A percentile compares a stretch with the other conserved stretches of the same genome.
These are phyloP conservation scores for Brassica carinata DNA, from an alignment of 345 rosid species.

Conservation along the genomic window DNA sequence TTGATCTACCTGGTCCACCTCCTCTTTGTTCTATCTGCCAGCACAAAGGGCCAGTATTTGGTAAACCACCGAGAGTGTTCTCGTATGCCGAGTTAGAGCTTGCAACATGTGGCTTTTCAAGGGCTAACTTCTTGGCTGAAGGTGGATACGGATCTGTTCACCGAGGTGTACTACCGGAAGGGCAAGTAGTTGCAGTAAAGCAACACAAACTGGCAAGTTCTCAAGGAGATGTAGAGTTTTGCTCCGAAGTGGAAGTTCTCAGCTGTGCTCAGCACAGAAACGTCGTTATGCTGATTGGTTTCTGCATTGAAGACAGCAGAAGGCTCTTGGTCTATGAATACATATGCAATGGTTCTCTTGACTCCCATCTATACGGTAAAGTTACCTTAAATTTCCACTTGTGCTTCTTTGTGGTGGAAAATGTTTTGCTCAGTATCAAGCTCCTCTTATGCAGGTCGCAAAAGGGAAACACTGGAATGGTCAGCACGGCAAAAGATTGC, in stretches of 20 bases:
- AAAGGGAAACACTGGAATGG: slow-evolving; percentile 77
- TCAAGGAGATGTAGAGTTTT: slow-evolving; percentile 97
- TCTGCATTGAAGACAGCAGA: slow-evolving; percentile 92
- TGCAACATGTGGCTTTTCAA: slow-evolving; percentile 95
- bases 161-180: slow-evolving; percentile 93
- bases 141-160: slow-evolving; percentile 99
- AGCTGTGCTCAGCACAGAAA: slow-evolving; percentile 99
- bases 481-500: slow-evolving; percentile 92
- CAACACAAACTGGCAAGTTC: slow-evolving; percentile 98
- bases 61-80: slow-evolving; percentile 96
- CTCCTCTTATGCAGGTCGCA: slow-evolving; percentile 54
- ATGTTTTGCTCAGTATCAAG: slow-evolving; percentile 16
- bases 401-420: slow-evolving; percentile 5
- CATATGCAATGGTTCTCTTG: slow-evolving; percentile 95
- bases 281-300: slow-evolving; percentile 96
- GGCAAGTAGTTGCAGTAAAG: slow-evolving; percentile 98
- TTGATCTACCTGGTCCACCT: slow-evolving; percentile 75
- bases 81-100: slow-evolving; percentile 92
- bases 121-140: slow-evolving; percentile 96
- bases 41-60: slow-evolving; percentile 93
- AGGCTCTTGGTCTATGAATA: slow-evolving; percentile 93
- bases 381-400: background rate
- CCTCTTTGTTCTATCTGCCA: slow-evolving; percentile 98
- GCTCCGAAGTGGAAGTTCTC: slow-evolving; percentile 98
- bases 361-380: slow-evolving; percentile 90